Evolutionary conservation across 768 basidiomycete species (phyloP).

Genomic region (Roridomyces roridus): DNA sequence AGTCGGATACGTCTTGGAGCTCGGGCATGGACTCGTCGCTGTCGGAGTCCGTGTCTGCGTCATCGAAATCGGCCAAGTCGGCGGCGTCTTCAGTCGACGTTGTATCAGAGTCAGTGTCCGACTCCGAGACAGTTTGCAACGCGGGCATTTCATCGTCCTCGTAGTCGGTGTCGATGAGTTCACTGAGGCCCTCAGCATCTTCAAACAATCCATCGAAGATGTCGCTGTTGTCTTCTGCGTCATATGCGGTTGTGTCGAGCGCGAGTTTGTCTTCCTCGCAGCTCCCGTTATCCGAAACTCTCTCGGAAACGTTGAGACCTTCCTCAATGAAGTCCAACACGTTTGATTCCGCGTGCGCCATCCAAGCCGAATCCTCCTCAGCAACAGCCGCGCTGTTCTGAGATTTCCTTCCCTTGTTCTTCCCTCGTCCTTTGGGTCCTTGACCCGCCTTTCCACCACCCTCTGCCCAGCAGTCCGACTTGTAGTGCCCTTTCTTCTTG

Average conservation of each 20-base stretch:
- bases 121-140: neutral
- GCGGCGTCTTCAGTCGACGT: neutral
- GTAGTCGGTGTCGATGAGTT: neutral
- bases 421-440: constrained; percentile 6
- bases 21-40: neutral
- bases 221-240: neutral
- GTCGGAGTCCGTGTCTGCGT: neutral
- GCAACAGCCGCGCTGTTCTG: neutral
- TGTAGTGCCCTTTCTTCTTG: constrained; percentile 3
- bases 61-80: neutral
- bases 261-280: neutral
- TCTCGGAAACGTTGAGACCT: neutral
- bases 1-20: neutral
- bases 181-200: neutral
- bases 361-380: neutral
- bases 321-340: constrained; percentile 5
- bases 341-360: constrained; percentile 1
- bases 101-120: neutral
- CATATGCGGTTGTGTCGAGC: neutral
- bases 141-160: neutral
- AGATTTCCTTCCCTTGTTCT: neutral
- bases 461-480: constrained; percentile 7
- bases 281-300: neutral
- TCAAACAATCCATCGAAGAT: neutral
- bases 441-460: constrained; percentile 8